Evolutionary conservation across 2,329 filamentous ascomycete genomes (phyloP).

Genomic region (Cladosporium phlei): DNA sequence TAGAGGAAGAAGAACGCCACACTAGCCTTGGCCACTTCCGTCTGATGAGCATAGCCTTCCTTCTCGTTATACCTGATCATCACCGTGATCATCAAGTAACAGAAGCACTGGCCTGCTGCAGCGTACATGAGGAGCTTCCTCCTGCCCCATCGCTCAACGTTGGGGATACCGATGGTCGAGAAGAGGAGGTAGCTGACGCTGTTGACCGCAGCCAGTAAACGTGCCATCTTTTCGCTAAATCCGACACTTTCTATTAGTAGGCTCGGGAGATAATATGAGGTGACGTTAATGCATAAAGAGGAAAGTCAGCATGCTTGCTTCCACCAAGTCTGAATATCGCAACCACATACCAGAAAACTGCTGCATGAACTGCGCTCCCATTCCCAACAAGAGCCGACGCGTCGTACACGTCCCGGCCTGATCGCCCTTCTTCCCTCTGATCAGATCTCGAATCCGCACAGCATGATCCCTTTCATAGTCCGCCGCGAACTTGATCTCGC

Average conservation of each 20-base stretch:
- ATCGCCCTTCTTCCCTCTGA: conserved; percentile 43
- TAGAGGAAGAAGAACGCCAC: conserved; percentile 52
- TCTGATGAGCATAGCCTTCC: conserved; percentile 22
- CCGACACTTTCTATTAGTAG: conserved; percentile 57
- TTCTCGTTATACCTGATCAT: conserved; percentile 42
- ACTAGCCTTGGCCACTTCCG: conserved; percentile 36
- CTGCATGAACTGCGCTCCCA: conserved; percentile 52
- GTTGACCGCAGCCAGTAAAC: conserved; percentile 54
- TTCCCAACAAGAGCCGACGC: conserved; percentile 48
- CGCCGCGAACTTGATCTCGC: conserved; percentile 46
- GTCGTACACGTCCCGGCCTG: conserved; percentile 47
- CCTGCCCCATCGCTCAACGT: conserved; percentile 51
- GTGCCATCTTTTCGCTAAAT: conserved; percentile 46
- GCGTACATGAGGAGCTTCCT: conserved; percentile 58
- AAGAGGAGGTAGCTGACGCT: conserved; percentile 47
- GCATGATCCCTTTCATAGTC: conserved; percentile 48
- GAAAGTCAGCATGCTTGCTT: too few relatives aligned
- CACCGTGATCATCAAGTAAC: conserved; percentile 49
- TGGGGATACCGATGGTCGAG: conserved; percentile 42
- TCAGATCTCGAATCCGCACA: conserved; percentile 47
- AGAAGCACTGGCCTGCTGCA: conserved; percentile 49
- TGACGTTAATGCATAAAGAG: conserved; percentile 40
- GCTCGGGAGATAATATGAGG: conserved; percentile 51
- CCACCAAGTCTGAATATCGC: background rate
- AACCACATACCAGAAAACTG: conserved; percentile 37